These are phyloP conservation scores for Chimonanthus salicifolius DNA, from an alignment of 164 flowering plant species.

Conservation along the genomic window DNA sequence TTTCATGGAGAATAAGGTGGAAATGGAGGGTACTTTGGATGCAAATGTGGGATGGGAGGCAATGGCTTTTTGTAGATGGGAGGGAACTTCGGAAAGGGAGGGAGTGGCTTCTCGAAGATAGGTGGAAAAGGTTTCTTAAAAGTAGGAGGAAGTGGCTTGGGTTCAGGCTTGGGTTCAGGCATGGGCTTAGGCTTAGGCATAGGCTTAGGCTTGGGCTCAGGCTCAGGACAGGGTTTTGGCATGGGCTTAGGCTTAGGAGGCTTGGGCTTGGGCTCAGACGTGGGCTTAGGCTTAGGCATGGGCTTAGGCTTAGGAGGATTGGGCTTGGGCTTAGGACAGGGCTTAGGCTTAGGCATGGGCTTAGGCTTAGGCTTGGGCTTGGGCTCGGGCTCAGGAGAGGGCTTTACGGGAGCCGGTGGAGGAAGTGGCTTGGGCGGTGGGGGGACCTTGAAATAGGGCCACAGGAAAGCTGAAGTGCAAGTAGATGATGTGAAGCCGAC, in stretches of 20 bases:
- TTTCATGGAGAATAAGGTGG: neutral
- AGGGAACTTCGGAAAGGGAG: neutral
- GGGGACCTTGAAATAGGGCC: constrained; percentile 45
- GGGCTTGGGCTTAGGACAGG: neutral
- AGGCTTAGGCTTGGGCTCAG: neutral
- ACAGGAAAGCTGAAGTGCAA: constrained; percentile 52
- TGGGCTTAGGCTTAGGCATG: too few species aligned
- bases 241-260: neutral
- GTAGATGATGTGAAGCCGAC: constrained; percentile 47
- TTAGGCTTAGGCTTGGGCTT: neutral
- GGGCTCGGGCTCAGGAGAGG: too few species aligned
- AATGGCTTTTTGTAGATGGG: constrained; percentile 1
- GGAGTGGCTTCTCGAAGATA: neutral
- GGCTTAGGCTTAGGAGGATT: neutral
- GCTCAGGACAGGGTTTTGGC: neutral
- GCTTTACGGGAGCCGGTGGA: too few species aligned
- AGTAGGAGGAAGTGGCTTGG: constrained; percentile 2
- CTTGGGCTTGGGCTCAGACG: too few species aligned
- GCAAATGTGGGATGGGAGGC: constrained; percentile 1
- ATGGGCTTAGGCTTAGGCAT: neutral
- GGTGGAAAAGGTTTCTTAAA: constrained; percentile 9
- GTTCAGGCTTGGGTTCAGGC: neutral
- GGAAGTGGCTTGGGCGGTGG: too few species aligned
- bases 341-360: neutral
- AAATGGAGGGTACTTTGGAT: constrained; percentile 1